Evolutionary conservation across 345 rosid species (phyloP).

Genomic region (Erodium maritimum): DNA sequence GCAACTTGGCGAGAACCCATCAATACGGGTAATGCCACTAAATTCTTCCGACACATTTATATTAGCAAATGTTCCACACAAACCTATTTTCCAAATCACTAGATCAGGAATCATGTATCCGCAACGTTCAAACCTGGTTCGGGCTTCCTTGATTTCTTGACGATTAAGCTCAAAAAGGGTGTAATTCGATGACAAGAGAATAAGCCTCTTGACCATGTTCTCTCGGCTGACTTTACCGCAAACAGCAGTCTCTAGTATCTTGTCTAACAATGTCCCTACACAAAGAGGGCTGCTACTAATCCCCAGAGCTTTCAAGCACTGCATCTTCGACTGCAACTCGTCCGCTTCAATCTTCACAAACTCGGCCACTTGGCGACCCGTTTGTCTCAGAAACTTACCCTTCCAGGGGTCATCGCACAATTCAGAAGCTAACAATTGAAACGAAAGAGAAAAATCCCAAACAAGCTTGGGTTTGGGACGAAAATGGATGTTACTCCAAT

Average conservation of each 20-base stretch:
- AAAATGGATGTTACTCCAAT: too few species aligned
- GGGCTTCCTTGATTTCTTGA: conserved; percentile 31
- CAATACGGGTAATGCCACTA: conserved; percentile 37
- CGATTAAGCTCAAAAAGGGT: too few species aligned
- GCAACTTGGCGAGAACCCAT: conserved; percentile 57
- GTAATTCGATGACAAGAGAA: conserved; percentile 45
- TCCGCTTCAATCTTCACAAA: conserved; percentile 26
- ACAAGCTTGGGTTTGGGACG: conserved; percentile 19
- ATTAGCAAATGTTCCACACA: too few species aligned
- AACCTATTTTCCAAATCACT: too few species aligned
- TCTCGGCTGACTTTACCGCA: conserved; percentile 28
- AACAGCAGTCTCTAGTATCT: conserved; percentile 34
- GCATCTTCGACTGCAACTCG: conserved; percentile 15
- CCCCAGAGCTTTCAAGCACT: conserved; percentile 20
- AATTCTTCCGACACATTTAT: conserved; percentile 32
- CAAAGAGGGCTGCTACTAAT: conserved; percentile 19
- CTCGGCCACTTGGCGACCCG: conserved; percentile 14
- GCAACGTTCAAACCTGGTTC: too few species aligned
- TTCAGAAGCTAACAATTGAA: conserved; percentile 27
- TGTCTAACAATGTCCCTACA: conserved; percentile 41
- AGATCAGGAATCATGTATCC: too few species aligned
- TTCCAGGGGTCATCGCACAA: conserved; percentile 49
- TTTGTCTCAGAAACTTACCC: conserved; percentile 45
- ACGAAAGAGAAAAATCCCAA: too few species aligned
- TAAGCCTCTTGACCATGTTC: conserved; percentile 41